phyloP scores from a whole-genome alignment of 306 rosid species.

The apple (Malus domestica) region ASM211411v1 NC_041793.1:4887001-4887500 shows the following conservation, averaged over 20 bases:
- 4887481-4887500: no score
- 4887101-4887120: not conserved
- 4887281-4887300: no score
- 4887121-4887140: not conserved
- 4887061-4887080: not conserved
- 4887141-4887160: not conserved
- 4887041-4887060: not conserved
- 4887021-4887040: not conserved
- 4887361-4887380: not conserved
- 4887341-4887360: not conserved
- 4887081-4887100: not conserved
- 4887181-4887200: not conserved
- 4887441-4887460: not conserved
- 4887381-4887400: not conserved
- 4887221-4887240: not conserved
- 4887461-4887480: not conserved
- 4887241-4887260: not conserved
- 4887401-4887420: not conserved
- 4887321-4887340: not conserved
- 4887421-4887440: not conserved
- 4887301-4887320: not conserved
- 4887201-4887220: not conserved
- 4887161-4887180: not conserved
- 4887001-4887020: not conserved
- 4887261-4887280: not conserved